phyloP scores from a whole-genome alignment of 768 basidiomycete species.

The Mycena belliarum region DNA sequence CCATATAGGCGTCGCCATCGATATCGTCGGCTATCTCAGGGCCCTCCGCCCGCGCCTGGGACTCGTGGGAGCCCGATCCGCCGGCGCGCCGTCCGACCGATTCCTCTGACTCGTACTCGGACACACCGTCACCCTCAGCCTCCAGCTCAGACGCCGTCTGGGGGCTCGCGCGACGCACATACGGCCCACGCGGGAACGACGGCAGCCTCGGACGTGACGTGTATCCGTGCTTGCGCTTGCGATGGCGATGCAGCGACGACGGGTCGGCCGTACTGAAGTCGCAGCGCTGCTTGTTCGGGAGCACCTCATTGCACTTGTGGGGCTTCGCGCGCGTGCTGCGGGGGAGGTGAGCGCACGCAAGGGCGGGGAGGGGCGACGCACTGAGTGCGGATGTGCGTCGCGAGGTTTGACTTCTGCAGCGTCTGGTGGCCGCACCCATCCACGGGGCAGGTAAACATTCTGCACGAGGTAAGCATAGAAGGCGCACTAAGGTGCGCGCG shows the following conservation, averaged over 20 bases:
- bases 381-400: slow-evolving; percentile 31
- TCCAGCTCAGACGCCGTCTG: background rate
- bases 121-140: slow-evolving; percentile 9
- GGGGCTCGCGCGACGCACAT: background rate
- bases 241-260: slow-evolving; percentile 18
- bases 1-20: too few relatives aligned
- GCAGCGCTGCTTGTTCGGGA: slow-evolving; percentile 2
- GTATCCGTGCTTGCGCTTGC: slow-evolving; percentile 21
- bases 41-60: background rate
- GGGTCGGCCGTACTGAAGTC: slow-evolving; percentile 17
- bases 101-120: slow-evolving; percentile 19
- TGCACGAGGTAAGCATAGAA: slow-evolving; percentile 1
- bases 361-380: slow-evolving; percentile 18
- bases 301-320: slow-evolving; percentile 19
- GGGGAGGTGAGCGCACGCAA: background rate
- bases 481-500: too few relatives aligned
- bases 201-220: slow-evolving; percentile 5
- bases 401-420: slow-evolving; percentile 30
- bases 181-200: background rate
- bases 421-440: slow-evolving; percentile 24
- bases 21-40: too few relatives aligned
- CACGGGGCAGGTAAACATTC: slow-evolving; percentile 27
- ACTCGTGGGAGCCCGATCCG: background rate
- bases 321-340: slow-evolving; percentile 22
- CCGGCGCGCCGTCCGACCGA: background rate